phyloP scores from a whole-genome alignment of 768 basidiomycete species.

The Boletus rubroflammeus region DNA sequence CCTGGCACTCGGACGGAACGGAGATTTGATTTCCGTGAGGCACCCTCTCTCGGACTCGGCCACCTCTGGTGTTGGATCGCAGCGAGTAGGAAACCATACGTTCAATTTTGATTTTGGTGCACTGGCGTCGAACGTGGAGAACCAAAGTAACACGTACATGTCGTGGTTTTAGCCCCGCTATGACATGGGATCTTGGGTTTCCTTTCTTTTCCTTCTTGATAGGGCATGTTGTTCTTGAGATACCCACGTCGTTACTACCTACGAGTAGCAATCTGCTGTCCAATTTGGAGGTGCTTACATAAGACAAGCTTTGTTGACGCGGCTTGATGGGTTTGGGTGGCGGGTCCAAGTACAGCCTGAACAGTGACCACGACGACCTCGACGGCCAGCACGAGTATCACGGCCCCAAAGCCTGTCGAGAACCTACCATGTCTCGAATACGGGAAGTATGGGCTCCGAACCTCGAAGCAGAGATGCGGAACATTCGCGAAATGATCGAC shows the following conservation, averaged over 20 bases:
- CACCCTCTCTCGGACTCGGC: conserved; percentile 18
- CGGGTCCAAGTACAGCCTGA: conserved; percentile 7
- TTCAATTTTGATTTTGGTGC: conserved; percentile 65
- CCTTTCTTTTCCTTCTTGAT: conserved; percentile 14
- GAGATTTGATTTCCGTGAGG: conserved; percentile 21
- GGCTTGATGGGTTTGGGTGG: conserved; percentile 10
- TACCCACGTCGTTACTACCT: conserved; percentile 2
- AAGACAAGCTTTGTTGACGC: conserved; percentile 22
- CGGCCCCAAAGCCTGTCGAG: conserved; percentile 2
- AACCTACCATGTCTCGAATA: conserved; percentile 68
- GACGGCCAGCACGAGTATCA: conserved; percentile 1
- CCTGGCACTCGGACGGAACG: conserved; percentile 29
- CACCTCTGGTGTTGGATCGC: conserved; percentile 22
- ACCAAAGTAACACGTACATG: conserved; percentile 57
- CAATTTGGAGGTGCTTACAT: conserved; percentile 25
- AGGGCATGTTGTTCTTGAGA: conserved; percentile 7
- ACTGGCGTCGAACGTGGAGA: conserved; percentile 50
- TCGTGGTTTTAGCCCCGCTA: conserved; percentile 53
- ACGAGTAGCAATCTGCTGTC: neutral
- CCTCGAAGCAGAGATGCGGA: conserved; percentile 88
- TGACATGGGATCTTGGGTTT: conserved; percentile 13
- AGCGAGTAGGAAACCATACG: conserved; percentile 49
- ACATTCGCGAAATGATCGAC: conserved; percentile 83
- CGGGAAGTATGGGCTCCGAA: conserved; percentile 94
- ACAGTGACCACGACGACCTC: conserved; percentile 21